Evolutionary conservation across 2,329 filamentous ascomycete species (phyloP), one percentile per base, ranked within the genome.

Genomic region (Alternaria brassicicola): DNA sequence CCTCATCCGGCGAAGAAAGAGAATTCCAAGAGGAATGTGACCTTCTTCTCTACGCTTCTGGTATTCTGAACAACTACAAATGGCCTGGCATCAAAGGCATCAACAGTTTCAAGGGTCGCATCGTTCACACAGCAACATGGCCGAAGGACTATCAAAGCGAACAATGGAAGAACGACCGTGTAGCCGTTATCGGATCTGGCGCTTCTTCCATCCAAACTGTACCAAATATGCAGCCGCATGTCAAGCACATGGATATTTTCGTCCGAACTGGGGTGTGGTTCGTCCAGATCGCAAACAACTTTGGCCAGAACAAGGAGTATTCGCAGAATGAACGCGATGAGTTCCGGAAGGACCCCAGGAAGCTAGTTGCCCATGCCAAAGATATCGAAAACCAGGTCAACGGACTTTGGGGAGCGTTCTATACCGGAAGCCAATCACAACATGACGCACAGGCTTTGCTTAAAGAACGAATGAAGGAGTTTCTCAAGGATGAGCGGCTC

Each of bases 401-500:
- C 59, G 78, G 78, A 2, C 50, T 81, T 0, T 84, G 81, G 81
- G 77, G 75, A 8, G 54, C 70, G 1, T 84, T 84, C 61, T 83
- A 82, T 63, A 69, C 72, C 1, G 78, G 72, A 4, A 77, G 76
- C 5, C 72, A 79, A 54, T 68, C 52, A 7, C 83, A 85, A 58
- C 75, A 75, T 12, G 60, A 59, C 15, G 76, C 70, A 1, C 76
- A 80, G 57, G 64, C 77, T 41, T 39, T 76, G 5, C 80, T 83
- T 55, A 66, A 66, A 23, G 67, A 72, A 4, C 75, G 81, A 13
- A 85, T 84, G 82, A 76, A 73, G 12, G 80, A 84, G 58, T 78
- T 77, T 51, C 82, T 85, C 66, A 83, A 82, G 59, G 82, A 85
- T 57, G 74, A 83, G 59, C 72, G 82, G 10, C 72, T 84, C 23